Percentiles rank a stretch among this genome's conserved stretches.
Evolutionary conservation across 805 yeast species (phyloP).

Genomic region (Metschnikowia bowlesiae): DNA sequence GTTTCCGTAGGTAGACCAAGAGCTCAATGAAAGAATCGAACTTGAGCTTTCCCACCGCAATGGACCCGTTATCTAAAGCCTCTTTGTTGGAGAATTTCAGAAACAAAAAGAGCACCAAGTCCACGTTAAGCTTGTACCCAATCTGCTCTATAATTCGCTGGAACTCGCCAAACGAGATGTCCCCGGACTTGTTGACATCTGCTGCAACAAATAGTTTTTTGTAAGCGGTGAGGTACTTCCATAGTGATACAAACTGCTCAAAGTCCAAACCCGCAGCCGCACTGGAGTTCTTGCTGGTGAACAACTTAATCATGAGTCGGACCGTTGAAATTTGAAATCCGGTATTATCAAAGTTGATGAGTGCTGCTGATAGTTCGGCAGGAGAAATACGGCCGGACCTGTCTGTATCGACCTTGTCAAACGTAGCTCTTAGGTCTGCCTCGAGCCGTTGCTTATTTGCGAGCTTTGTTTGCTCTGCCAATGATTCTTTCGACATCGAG

Average conservation of each 20-base stretch:
- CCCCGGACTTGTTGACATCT: slow-evolving; percentile 55
- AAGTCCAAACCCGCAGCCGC: slow-evolving; percentile 34
- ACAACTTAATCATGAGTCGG: slow-evolving; percentile 56
- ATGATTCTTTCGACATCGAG: slow-evolving; percentile 21
- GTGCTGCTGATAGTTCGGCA: slow-evolving; percentile 53
- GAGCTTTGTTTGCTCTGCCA: slow-evolving; percentile 13
- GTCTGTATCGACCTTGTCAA: slow-evolving; percentile 52
- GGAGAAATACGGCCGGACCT: slow-evolving; percentile 52
- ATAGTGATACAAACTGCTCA: slow-evolving; percentile 60
- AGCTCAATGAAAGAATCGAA: slow-evolving; percentile 82
- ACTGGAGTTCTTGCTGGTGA: slow-evolving; percentile 35
- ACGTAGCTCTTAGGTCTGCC: slow-evolving; percentile 44
- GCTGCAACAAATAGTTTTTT: slow-evolving; percentile 58
- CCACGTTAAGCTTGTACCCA: slow-evolving; percentile 58
- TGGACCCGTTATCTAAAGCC: slow-evolving; percentile 17
- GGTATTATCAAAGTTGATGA: slow-evolving; percentile 61
- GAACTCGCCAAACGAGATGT: slow-evolving; percentile 63
- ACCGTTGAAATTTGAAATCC: slow-evolving; percentile 59
- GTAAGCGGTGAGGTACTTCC: slow-evolving; percentile 68
- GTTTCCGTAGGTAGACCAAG: slow-evolving; percentile 67
- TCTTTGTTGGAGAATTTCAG: slow-evolving; percentile 47
- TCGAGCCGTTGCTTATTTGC: slow-evolving; percentile 42
- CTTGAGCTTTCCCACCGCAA: slow-evolving; percentile 45
- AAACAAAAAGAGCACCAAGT: slow-evolving; percentile 54
- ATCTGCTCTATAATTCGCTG: slow-evolving; percentile 57